Base-by-base conservation (phyloP, 1,284 basidiomycete species). In the Xerocomus subilludens region DNA sequence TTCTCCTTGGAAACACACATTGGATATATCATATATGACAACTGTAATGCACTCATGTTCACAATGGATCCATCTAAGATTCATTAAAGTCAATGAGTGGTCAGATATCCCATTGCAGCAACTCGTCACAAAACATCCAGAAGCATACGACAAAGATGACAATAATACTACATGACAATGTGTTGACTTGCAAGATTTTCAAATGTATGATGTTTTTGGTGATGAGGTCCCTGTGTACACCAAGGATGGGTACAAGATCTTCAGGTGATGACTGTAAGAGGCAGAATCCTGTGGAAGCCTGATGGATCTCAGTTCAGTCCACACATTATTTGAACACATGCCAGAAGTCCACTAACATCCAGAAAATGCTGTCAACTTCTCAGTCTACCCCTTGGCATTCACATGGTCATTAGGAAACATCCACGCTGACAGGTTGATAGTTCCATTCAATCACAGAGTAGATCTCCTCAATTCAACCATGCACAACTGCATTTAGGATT, bases 1-100 rank as follows among this genome's bases (percentile, higher is more conserved):
- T 53, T 64, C 21, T 67, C 65, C 9, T 23, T 67, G 3, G 65
- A 53, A 5, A 70, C 68, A 20, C 68, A 63, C 36, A 55, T 70
- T 7, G 45, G 59, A 60, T 70, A 25, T 32, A 18, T 51, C 30
- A 25, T 56, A 33, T 20, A 27, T 36, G 14, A 32, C 21, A 21
- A 27, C 33, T n/a, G n/a, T n/a, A n/a, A n/a, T n/a, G n/a, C n/a
- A n/a, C n/a, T n/a, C n/a, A n/a, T n/a, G n/a, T n/a, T n/a, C n/a
- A n/a, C n/a, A n/a, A n/a, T n/a, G n/a, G n/a, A n/a, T n/a, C n/a
- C 42, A 35, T 16, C 33, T 13, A 36, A 66, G 64, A 3, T 53
- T 51, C 32, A 23, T 53, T 33, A 36, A 25, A 3, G 58, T 69
- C 10, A 51, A 14, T 18, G 30, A 60, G 8, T 60, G 42, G 56